Evolutionary conservation across 257 asterid species (phyloP).

Genomic region (Capsicum baccatum): DNA sequence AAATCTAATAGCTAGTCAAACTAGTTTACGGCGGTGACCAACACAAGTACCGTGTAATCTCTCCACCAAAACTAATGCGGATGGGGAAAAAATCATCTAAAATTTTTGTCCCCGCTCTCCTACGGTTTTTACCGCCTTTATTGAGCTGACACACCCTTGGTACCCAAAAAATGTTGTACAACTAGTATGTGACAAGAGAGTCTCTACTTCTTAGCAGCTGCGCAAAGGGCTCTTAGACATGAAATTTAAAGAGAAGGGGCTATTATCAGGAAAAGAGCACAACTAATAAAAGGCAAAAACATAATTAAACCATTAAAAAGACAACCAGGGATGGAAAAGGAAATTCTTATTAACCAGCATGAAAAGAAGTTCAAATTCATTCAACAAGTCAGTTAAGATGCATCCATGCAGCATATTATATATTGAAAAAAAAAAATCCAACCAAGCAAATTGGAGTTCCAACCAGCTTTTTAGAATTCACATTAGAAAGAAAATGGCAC

Average conservation of each 20-base stretch:
- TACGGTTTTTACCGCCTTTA: neutral
- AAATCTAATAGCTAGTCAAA: neutral
- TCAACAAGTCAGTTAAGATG: neutral
- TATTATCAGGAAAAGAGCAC: neutral
- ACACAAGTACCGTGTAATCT: neutral
- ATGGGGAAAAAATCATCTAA: neutral
- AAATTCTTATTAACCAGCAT: neutral
- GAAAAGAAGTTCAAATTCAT: slow-evolving; percentile 4
- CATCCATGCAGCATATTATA: neutral
- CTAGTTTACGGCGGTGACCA: neutral
- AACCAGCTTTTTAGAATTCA: neutral
- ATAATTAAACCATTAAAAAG: neutral
- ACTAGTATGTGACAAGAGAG: neutral
- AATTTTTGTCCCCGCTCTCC: neutral
- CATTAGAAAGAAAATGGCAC: neutral
- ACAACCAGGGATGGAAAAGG: neutral
- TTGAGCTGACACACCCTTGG: neutral
- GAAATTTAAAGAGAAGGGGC: neutral
- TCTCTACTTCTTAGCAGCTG: neutral
- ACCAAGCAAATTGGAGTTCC: neutral
- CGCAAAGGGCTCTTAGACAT: neutral
- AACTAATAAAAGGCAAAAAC: neutral
- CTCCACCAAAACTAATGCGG: neutral
- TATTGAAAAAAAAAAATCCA: neutral
- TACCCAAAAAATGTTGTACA: neutral